Base-by-base conservation (phyloP, 495 filamentous ascomycete genomes). In the Talaromyces stipitatus region DNA sequence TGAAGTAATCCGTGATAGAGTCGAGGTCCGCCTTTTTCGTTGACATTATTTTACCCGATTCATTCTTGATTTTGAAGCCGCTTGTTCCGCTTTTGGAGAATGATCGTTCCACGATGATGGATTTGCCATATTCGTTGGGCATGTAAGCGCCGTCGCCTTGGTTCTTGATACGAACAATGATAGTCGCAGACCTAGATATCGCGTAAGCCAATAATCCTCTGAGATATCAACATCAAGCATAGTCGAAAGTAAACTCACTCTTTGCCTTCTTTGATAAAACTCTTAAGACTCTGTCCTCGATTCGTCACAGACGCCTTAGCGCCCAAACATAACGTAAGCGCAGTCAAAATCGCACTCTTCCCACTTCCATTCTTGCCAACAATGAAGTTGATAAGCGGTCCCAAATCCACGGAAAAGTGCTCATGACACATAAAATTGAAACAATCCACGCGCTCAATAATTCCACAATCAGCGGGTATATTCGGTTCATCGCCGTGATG, bases 321-420 rank as follows among this genome's bases (percentile, higher is more conserved):
- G 32, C 94, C 95, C 7, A 99, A 78, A 63, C 95, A 97, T 28
- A 99, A 77, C 0, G 91, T 97, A 55, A 99, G 83, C 6, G 90
- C 94, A 2, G 94, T 97, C n/a, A 99, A 73, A 20, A 97, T 85
- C 22, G 94, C 94, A 67, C 92, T 97, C 74, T 99, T 99, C n/a
- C 94, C 94, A 64, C 94, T 97, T 38, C 94, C 94, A 69, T 99
- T 99, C 65, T 95, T 90, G 2, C 94, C 94, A 55, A 96, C 90
- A 51, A 99, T 91, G 70, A 97, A 99, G 68, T 97, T 99, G 61
- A 97, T 94, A 4, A 96, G 78, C 0, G 94, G 92, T 0, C 94
- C 92, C 16, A 99, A 76, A 36, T 87, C 81, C 48, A 95, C 86
- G 54, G 85, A 79, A 14, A 97, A 82, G 57, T 84, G 84, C 16